Percentiles rank a stretch among this genome's conserved stretches.
Conservation (phyloP, 2,329 filamentous ascomycete species). For the Sporothrix sp. region DNA sequence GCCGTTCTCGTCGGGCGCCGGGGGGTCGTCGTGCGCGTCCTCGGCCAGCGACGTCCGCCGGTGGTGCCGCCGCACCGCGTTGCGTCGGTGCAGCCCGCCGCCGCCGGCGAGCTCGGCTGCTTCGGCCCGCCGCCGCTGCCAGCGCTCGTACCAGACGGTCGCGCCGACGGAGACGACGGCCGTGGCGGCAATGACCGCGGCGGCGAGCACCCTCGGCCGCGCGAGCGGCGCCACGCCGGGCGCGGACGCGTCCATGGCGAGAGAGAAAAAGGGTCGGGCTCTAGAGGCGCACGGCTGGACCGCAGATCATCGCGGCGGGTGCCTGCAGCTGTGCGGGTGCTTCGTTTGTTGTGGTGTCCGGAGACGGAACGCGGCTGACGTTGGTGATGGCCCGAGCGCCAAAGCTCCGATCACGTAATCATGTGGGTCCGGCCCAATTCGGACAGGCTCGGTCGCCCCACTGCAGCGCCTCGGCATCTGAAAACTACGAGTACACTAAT, state of each 20-base stretch:
- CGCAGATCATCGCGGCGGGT: background rate
- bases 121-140: background rate
- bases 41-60: constrained; percentile 15
- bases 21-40: constrained; percentile 11
- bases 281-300: too few species aligned
- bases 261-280: background rate
- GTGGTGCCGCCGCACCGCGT: constrained; percentile 18
- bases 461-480: background rate
- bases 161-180: constrained; percentile 15
- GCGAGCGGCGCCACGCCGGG: constrained; percentile 10
- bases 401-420: background rate
- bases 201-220: constrained; percentile 16
- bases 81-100: constrained; percentile 15
- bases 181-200: constrained; percentile 15
- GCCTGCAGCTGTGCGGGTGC: too few species aligned
- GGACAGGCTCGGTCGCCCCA: background rate
- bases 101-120: background rate
- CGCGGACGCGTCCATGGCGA: constrained; percentile 15
- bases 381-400: background rate
- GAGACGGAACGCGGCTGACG: too few species aligned
- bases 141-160: constrained; percentile 13
- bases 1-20: background rate
- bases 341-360: too few species aligned
- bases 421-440: background rate
- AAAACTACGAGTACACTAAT: background rate